Evolutionary conservation across 306 rosid genomes (phyloP), one percentile per base, ranked within the genome.

Genomic region (Cucurbita pepo): DNA sequence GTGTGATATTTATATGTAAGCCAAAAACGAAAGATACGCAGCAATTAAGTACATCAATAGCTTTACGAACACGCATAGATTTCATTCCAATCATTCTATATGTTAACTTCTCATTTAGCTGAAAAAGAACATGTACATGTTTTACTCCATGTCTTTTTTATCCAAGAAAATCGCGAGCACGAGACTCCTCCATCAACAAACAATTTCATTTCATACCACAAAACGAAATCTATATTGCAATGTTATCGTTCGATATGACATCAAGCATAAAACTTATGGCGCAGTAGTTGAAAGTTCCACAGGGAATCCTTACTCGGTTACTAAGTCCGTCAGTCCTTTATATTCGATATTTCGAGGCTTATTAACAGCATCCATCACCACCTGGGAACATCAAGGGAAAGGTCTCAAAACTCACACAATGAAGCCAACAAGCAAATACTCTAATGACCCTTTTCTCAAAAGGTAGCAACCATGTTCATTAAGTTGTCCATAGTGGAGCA

Each of bases 281-380:
- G 10, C 19, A 11, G 19, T 45, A 66, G 62, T 34, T 47, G 44
- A 75, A 76, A 74, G 57, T 82, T 59, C 72, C 65, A 30, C 78
- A 60, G 10, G 60, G 30, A 75, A 77, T 83, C 88, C 94, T 90
- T 89, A 93, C 98, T 94, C 99, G 25, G 99, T 94, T 78, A 94
- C 99, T 86, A 94, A 84, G 84, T 94, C 99, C 25, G 99, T 80
- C 56, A 85, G 73, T 88, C 97, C 99, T 81, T 94, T 94, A 69
- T 94, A 94, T 56, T 91, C 79, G 74, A 94, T 56, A 85, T 85
- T 85, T 51, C 85, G 84, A 57, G 99, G 99, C 87, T 94, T 87
- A 77, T 87, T 94, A 76, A 94, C 95, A 60, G 97, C 97, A 58
- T 91, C 92, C 99, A 91, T 94, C 66, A 94, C 97, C 85, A 94